Percentiles rank a stretch among this genome's conserved stretches.
Evolutionary conservation across 192 early-diverging fungal genomes (phyloP).

Genomic region (Umbelopsis sp.): DNA sequence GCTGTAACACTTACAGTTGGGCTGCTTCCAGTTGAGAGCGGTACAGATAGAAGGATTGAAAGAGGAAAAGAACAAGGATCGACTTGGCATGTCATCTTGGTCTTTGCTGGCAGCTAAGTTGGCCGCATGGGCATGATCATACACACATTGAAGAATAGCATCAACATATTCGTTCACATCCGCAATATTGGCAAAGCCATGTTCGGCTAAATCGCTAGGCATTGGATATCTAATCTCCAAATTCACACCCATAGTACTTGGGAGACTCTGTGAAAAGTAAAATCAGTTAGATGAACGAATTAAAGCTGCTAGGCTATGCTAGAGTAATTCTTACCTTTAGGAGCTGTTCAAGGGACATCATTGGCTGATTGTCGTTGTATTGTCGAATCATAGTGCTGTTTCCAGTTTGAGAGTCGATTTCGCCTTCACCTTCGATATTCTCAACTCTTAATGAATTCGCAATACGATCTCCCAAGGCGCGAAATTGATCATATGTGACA

Average conservation of each 20-base stretch:
- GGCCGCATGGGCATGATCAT: conserved; percentile 65
- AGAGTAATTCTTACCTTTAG: conserved; percentile 59
- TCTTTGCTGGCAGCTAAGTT: conserved; percentile 25
- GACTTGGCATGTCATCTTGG: conserved; percentile 13
- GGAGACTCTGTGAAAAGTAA: conserved; percentile 57
- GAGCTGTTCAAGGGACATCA: conserved; percentile 71
- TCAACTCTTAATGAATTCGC: neutral
- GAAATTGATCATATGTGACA: conserved; percentile 56
- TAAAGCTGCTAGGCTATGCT: neutral
- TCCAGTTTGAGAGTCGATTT: conserved; percentile 37
- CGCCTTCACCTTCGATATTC: conserved; percentile 26
- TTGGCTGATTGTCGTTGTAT: conserved; percentile 37
- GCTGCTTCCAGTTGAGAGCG: conserved; percentile 98
- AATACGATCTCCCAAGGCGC: conserved; percentile 40
- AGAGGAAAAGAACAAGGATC: conserved; percentile 79
- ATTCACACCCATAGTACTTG: conserved; percentile 74
- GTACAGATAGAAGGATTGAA: conserved; percentile 92
- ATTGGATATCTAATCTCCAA: conserved; percentile 92
- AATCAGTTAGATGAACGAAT: neutral
- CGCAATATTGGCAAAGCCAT: conserved; percentile 58
- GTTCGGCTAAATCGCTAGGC: conserved; percentile 52
- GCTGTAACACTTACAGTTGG: conserved; percentile 73
- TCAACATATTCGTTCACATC: conserved; percentile 90
- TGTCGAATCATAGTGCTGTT: conserved; percentile 32
- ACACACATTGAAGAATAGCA: conserved; percentile 83